Conservation (phyloP, 2,329 filamentous ascomycete species). For the Aspergillus sp. region DNA sequence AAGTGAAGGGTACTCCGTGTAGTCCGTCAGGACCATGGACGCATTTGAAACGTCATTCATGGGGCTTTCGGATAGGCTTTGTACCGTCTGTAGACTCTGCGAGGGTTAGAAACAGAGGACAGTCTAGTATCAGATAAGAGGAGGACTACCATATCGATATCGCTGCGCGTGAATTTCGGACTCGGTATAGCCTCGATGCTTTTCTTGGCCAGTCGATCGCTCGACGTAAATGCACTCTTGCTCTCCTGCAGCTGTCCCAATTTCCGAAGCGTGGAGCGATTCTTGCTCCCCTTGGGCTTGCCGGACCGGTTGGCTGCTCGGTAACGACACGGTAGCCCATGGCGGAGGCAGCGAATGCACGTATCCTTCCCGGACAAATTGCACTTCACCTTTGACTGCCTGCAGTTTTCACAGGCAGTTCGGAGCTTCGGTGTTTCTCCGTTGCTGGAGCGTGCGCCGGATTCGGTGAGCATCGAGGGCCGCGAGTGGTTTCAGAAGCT, state of each 20-base stretch:
- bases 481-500: neutral
- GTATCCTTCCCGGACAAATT: slow-evolving; percentile 36
- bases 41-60: slow-evolving; percentile 14
- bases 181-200: slow-evolving; percentile 6
- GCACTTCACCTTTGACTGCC: slow-evolving; percentile 43
- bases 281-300: slow-evolving; percentile 42
- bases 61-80: slow-evolving; percentile 27
- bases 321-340: slow-evolving; percentile 38
- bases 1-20: slow-evolving; percentile 9
- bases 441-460: slow-evolving; percentile 18
- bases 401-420: slow-evolving; percentile 40
- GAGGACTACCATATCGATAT: slow-evolving; percentile 1
- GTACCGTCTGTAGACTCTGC: slow-evolving; percentile 7
- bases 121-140: neutral
- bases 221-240: slow-evolving; percentile 18
- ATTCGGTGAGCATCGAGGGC: slow-evolving; percentile 28
- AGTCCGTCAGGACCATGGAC: slow-evolving; percentile 11
- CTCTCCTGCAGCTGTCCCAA: slow-evolving; percentile 36
- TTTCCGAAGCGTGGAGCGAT: slow-evolving; percentile 37
- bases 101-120: neutral
- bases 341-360: slow-evolving; percentile 39
- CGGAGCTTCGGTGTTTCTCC: slow-evolving; percentile 36
- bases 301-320: slow-evolving; percentile 40
- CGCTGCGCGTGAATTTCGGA: slow-evolving; percentile 2
- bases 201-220: slow-evolving; percentile 1